phyloP scores from a whole-genome alignment of 2,329 filamentous ascomycete species.

The Trichoderma harzianum region DNA sequence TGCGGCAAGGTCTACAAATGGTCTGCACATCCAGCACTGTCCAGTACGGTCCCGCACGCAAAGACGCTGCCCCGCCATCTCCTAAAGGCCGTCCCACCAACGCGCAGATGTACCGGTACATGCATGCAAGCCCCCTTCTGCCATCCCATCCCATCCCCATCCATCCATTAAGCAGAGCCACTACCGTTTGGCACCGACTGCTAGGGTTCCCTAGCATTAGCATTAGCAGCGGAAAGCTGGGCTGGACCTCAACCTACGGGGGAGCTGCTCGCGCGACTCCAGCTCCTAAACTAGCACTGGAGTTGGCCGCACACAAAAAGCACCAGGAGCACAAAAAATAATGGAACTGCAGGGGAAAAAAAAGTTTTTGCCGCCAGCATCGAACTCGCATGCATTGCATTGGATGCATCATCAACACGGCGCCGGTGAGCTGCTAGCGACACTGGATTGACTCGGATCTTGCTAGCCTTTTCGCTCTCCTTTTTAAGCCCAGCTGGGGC shows the following conservation, averaged over 20 bases:
- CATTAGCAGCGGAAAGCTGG: not conserved
- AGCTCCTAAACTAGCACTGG: not conserved
- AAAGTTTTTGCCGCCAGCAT: conserved; percentile 13
- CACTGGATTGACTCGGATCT: not conserved
- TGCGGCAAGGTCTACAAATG: not conserved
- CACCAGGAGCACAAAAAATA: not conserved
- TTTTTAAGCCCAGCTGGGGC: not conserved
- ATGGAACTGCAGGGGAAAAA: not conserved
- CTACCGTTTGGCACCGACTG: not conserved
- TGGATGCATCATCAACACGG: not conserved
- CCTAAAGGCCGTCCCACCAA: not conserved
- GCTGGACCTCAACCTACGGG: not conserved
- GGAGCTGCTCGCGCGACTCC: not conserved
- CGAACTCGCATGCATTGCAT: not conserved
- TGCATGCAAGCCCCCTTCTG: not conserved
- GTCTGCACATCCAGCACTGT: not conserved
- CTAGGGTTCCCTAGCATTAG: not conserved
- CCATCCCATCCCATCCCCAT: not conserved
- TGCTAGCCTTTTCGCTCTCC: not conserved
- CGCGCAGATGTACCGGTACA: not conserved
- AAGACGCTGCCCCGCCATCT: not conserved
- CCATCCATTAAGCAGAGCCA: not conserved
- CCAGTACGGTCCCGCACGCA: not conserved
- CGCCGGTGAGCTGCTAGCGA: not conserved
- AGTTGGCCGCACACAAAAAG: not conserved